phyloP scores from a whole-genome alignment of 805 yeast species.

The Blastobotrys americana region DNA sequence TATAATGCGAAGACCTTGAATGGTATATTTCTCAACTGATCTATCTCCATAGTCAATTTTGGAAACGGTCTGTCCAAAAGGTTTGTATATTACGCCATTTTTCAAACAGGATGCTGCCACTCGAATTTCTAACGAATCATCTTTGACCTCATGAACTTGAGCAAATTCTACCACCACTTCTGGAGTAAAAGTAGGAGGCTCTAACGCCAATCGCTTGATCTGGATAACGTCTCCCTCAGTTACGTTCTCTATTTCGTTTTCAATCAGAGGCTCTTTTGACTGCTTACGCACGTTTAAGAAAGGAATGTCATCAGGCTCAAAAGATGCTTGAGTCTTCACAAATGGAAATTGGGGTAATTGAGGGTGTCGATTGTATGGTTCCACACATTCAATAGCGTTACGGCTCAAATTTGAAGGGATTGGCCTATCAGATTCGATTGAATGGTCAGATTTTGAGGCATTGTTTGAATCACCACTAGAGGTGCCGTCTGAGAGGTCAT shows the following conservation, averaged over 20 bases:
- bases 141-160: not conserved
- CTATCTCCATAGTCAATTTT: conserved; percentile 3
- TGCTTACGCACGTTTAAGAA: not conserved
- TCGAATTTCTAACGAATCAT: not conserved
- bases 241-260: not conserved
- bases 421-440: not conserved
- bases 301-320: not conserved
- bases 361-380: conserved; percentile 7
- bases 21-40: not conserved
- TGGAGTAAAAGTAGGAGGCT: not conserved
- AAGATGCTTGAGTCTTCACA: conserved; percentile 2
- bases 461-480: not conserved
- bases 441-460: not conserved
- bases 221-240: conserved; percentile 1
- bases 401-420: conserved; percentile 5
- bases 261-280: not conserved
- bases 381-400: conserved; percentile 11
- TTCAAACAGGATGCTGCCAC: conserved; percentile 1
- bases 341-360: conserved; percentile 12
- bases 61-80: not conserved
- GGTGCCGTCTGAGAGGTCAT: not conserved
- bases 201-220: not conserved
- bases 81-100: not conserved
- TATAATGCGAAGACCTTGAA: not conserved
- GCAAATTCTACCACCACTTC: not conserved